Conservation (phyloP, 805 yeast species). For the Kregervanrija pseudodelftensis region DNA sequence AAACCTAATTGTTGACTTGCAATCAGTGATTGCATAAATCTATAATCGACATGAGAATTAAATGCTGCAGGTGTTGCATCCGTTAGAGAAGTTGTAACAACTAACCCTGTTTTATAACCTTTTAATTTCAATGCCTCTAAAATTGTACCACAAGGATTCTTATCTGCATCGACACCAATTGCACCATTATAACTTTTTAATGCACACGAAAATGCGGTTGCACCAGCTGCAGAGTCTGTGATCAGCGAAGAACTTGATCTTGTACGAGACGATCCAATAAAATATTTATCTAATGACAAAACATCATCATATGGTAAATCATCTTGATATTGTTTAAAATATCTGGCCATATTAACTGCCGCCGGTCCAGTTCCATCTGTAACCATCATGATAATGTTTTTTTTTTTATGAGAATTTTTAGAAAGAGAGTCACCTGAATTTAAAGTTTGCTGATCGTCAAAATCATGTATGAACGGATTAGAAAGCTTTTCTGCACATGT, state of each 20-base stretch:
- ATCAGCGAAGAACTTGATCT: constrained; percentile 68
- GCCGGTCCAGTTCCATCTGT: constrained; percentile 97
- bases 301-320: constrained; percentile 43
- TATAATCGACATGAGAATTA: constrained; percentile 67
- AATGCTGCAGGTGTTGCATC: constrained; percentile 96
- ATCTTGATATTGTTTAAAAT: constrained; percentile 59
- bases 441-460: not conserved
- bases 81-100: constrained; percentile 85
- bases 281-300: constrained; percentile 55
- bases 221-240: constrained; percentile 97
- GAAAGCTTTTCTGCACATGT: not conserved
- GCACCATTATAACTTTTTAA: constrained; percentile 85
- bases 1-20: constrained; percentile 84
- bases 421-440: not conserved
- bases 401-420: constrained; percentile 31
- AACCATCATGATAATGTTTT: constrained; percentile 79
- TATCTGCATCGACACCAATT: constrained; percentile 69
- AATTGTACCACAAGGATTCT: constrained; percentile 78
- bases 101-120: constrained; percentile 82
- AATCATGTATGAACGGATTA: not conserved
- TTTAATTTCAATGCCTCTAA: constrained; percentile 79
- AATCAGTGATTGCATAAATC: constrained; percentile 77
- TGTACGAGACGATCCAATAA: constrained; percentile 82
- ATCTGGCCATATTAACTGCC: constrained; percentile 70
- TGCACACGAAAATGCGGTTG: constrained; percentile 87